These are phyloP conservation scores for Edaphochlamys debaryana DNA, from an alignment of 139 green algal species.

Conservation along the genomic window DNA sequence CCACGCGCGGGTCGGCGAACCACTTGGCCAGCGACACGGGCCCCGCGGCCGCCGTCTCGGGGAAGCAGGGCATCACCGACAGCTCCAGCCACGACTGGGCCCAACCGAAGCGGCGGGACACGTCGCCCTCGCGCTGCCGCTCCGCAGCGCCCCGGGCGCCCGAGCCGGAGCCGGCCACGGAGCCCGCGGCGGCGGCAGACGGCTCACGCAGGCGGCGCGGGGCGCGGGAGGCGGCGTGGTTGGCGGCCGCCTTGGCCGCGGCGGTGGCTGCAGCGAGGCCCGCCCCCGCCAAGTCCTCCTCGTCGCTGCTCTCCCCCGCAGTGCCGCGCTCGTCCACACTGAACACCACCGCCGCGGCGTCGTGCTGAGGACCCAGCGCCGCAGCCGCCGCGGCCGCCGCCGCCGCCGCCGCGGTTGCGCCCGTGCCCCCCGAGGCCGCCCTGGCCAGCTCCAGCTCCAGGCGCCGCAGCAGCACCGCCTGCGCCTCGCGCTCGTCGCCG, in stretches of 20 bases:
- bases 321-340: background rate
- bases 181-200: background rate
- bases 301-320: background rate
- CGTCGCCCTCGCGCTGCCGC: background rate
- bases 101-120: conserved; percentile 22
- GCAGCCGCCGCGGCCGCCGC: background rate
- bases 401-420: too few species aligned
- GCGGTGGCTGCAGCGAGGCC: background rate
- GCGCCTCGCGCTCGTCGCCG: background rate
- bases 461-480: conserved; percentile 18
- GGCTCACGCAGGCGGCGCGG: too few species aligned
- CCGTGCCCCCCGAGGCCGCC: background rate
- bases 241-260: background rate
- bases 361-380: too few species aligned
- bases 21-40: conserved; percentile 18
- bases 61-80: conserved; percentile 34
- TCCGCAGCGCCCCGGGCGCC: background rate
- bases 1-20: conserved; percentile 31
- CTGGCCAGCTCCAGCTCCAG: conserved; percentile 10
- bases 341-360: background rate
- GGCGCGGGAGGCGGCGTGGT: too few species aligned
- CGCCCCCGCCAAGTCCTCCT: background rate
- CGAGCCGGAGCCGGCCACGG: background rate
- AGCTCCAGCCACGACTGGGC: conserved; percentile 41
- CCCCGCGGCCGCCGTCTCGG: conserved; percentile 2